A percentile compares a stretch with the other conserved stretches of the same genome.
Conservation (phyloP, 2,329 filamentous ascomycete species). For the Diaporthe citri region DNA sequence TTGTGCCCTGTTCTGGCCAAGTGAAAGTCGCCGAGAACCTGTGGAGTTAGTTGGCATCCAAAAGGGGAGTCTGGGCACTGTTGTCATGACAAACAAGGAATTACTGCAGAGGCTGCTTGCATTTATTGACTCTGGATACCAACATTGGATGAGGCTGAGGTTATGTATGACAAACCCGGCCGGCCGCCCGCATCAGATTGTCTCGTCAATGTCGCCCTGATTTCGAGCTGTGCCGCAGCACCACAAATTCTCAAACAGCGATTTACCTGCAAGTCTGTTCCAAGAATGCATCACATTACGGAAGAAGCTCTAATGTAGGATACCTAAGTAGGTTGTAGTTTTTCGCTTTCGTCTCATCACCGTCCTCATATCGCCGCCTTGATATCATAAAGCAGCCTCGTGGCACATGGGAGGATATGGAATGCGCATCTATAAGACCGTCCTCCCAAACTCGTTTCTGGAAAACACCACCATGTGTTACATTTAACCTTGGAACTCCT, state of each 20-base stretch:
- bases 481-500: slow-evolving; percentile 71
- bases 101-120: not conserved
- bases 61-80: not conserved
- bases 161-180: not conserved
- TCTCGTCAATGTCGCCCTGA: not conserved
- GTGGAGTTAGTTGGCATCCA: not conserved
- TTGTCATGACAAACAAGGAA: not conserved
- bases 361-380: slow-evolving; percentile 26
- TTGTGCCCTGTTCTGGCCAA: not conserved
- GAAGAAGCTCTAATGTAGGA: slow-evolving; percentile 39
- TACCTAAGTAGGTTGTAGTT: slow-evolving; percentile 34
- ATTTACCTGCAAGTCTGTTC: not conserved
- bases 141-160: not conserved
- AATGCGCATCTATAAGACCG: slow-evolving; percentile 40
- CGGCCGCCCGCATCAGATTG: not conserved
- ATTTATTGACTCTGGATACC: not conserved
- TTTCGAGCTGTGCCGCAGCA: not conserved
- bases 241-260: not conserved
- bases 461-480: slow-evolving; percentile 35
- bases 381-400: slow-evolving; percentile 35
- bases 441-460: slow-evolving; percentile 37
- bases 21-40: not conserved
- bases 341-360: slow-evolving; percentile 21
- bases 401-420: slow-evolving; percentile 41
- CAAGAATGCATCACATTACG: slow-evolving; percentile 36